Evolutionary conservation across 192 early-diverging fungal genomes (phyloP).

Genomic region (Coemansia erecta): DNA sequence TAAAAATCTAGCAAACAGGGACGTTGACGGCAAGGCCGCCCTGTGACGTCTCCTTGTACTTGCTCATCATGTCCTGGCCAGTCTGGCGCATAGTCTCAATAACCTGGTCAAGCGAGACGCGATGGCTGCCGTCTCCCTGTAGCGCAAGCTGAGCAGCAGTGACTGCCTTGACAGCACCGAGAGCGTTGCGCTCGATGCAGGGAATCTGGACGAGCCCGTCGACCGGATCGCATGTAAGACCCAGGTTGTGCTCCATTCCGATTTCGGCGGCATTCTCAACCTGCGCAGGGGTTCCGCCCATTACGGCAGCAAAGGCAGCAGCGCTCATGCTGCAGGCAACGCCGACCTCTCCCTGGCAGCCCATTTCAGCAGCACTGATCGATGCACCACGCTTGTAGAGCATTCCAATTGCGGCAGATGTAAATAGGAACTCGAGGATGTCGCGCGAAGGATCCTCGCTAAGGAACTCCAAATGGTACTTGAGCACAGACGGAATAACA

Average conservation of each 20-base stretch:
- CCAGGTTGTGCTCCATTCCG: constrained; percentile 88
- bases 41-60: constrained; percentile 96
- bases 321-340: constrained; percentile 97
- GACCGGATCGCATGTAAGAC: constrained; percentile 85
- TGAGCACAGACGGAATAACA: constrained; percentile 89
- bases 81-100: constrained; percentile 96
- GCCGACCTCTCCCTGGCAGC: constrained; percentile 97
- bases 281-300: constrained; percentile 87
- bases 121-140: constrained; percentile 86
- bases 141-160: constrained; percentile 93
- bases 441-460: constrained; percentile 81
- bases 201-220: constrained; percentile 93
- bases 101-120: constrained; percentile 91
- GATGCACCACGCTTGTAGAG: constrained; percentile 92
- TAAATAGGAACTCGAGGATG: constrained; percentile 89
- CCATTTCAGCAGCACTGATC: constrained; percentile 95
- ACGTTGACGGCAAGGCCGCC: constrained; percentile 93
- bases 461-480: constrained; percentile 95
- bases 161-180: constrained; percentile 94
- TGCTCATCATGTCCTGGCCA: constrained; percentile 85
- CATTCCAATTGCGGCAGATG: constrained; percentile 94
- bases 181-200: constrained; percentile 93
- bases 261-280: constrained; percentile 97
- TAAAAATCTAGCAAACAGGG: constrained; percentile 59
- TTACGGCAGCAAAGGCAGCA: constrained; percentile 91